Evolutionary conservation across 495 filamentous ascomycete genomes (phyloP).

Genomic region (Penicillium subrubescens): DNA sequence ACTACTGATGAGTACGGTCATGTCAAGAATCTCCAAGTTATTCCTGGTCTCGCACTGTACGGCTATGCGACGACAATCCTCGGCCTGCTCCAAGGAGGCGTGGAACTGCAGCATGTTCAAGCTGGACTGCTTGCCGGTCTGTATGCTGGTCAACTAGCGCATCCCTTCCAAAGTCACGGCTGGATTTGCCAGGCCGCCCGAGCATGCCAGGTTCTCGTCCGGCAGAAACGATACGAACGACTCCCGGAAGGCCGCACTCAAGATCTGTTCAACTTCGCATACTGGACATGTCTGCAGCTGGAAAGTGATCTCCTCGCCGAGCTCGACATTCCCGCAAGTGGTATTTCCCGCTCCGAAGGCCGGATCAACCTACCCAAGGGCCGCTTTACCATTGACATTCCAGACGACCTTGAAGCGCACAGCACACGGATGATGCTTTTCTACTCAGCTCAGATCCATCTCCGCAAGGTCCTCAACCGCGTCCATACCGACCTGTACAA

Average conservation of each 20-base stretch:
- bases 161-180: conserved; percentile 85
- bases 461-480: conserved; percentile 82
- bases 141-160: conserved; percentile 83
- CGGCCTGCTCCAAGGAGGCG: conserved; percentile 74
- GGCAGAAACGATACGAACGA: conserved; percentile 51
- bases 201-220: conserved; percentile 74
- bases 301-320: conserved; percentile 97
- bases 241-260: conserved; percentile 26
- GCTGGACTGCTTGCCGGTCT: conserved; percentile 84
- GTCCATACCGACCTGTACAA: conserved; percentile 82
- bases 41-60: conserved; percentile 89
- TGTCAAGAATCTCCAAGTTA: conserved; percentile 73
- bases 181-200: conserved; percentile 83
- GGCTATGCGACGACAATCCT: conserved; percentile 83
- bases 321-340: conserved; percentile 77
- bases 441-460: conserved; percentile 82
- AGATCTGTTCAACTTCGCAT: conserved; percentile 73
- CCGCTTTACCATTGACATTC: conserved; percentile 30
- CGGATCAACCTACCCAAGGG: conserved; percentile 65
- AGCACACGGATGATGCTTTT: conserved; percentile 65
- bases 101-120: conserved; percentile 79
- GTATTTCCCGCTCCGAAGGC: conserved; percentile 70
- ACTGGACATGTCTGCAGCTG: conserved; percentile 92
- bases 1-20: conserved; percentile 20
- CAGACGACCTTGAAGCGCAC: conserved; percentile 37